Evolutionary conservation across 2,329 filamentous ascomycete species (phyloP).

Genomic region (Verticillium nubilum): DNA sequence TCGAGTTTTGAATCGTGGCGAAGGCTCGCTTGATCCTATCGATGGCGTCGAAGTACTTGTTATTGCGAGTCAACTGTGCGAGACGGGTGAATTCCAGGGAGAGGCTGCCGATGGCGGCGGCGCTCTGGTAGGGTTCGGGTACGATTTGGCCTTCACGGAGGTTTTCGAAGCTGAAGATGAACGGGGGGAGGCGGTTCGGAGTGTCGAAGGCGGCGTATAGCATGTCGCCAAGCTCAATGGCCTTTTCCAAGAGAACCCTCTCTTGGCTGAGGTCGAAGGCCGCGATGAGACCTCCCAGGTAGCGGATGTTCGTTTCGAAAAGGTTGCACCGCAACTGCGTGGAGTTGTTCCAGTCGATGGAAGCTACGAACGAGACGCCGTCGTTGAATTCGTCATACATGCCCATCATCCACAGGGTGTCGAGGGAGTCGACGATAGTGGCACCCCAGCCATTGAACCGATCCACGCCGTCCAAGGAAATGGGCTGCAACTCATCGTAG

Average conservation of each 20-base stretch:
- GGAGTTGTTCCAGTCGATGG: constrained; percentile 39
- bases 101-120: constrained; percentile 54
- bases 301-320: constrained; percentile 68
- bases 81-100: constrained; percentile 69
- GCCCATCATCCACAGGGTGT: constrained; percentile 51
- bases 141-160: constrained; percentile 7
- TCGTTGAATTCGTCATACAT: constrained; percentile 43
- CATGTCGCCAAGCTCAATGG: constrained; percentile 57
- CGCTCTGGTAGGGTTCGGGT: constrained; percentile 25
- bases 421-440: constrained; percentile 39
- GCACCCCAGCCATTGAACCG: constrained; percentile 43
- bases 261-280: constrained; percentile 62
- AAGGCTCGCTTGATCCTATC: constrained; percentile 63
- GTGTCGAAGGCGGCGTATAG: constrained; percentile 65
- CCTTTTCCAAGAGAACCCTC: constrained; percentile 53
- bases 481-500: constrained; percentile 37
- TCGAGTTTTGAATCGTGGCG: constrained; percentile 58
- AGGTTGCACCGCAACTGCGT: constrained; percentile 36
- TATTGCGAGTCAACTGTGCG: constrained; percentile 65
- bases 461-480: constrained; percentile 30
- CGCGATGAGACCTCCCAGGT: constrained; percentile 63
- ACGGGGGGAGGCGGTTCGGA: constrained; percentile 57
- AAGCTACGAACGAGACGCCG: constrained; percentile 34
- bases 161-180: constrained; percentile 9
- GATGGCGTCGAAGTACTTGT: constrained; percentile 70